Base-by-base conservation (phyloP, 169 alveolate genomes). In the Eimeria sp. region DNA sequence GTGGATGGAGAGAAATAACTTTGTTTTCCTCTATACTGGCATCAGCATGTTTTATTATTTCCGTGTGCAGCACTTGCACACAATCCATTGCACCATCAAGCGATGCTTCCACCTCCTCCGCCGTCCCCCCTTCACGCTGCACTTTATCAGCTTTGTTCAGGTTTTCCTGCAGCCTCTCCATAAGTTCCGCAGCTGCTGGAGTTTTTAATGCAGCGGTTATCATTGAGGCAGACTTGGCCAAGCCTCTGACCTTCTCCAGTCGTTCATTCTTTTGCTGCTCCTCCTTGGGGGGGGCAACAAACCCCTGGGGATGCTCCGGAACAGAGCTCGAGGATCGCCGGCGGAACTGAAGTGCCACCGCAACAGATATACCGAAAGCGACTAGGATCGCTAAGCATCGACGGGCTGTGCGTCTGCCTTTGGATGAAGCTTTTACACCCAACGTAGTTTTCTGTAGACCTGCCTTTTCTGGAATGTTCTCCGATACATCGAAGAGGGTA, bases 1-100 rank as follows among this genome's bases (percentile, higher is more conserved):
- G 83, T 40, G 83, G 83, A 40, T 37, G 6, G 58, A 74, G 83
- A 37, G 83, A 74, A 74, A 74, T 16, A 74, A 74, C 83, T 74
- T 74, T 37, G 83, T 30, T 74, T 2, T 6, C 33, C 83, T 74
- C 10, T 2, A 14, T 58, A 33, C 23, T 40, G 3, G 54, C 56
- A 18, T 74, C 54, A 40, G 83, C 83, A 40, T 40, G 33, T 14
- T 74, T 9, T 40, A 74, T 40, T 74, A 74, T 20, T 40, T 74
- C 33, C 1, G 13, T 4, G 56, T 40, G 83, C 54, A 74, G 83
- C 83, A 16, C 6, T 40, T 74, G 58, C 23, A 74, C 56, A 13
- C 83, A 74, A 20, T 20, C 56, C 14, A 74, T 40, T 56, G 58
- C 83, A 74, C 30, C 83, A 33, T 40, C 58, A 37, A 74, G 58